A percentile compares a stretch with the other conserved stretches of the same genome.
phyloP scores from a whole-genome alignment of 1,284 basidiomycete species.

The Dichomitus squalens region DNA sequence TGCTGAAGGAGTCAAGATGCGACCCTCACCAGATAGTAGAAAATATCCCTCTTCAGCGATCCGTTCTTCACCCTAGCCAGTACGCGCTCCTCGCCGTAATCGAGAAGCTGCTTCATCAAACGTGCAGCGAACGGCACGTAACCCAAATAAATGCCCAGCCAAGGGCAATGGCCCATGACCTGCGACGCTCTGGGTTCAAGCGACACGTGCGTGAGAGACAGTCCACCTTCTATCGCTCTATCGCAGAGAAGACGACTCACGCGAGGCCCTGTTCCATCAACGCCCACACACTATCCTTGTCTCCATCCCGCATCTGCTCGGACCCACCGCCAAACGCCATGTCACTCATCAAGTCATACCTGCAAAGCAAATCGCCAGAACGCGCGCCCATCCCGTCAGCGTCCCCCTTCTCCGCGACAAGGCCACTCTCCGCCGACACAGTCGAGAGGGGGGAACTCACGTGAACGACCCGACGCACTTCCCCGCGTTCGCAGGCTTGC shows the following conservation, averaged over 20 bases:
- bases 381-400: neutral
- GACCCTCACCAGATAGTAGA: constrained; percentile 21
- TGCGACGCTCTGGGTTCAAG: neutral
- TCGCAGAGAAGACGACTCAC: constrained; percentile 6
- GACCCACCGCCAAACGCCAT: constrained; percentile 32
- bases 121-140: constrained; percentile 12
- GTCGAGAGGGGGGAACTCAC: constrained; percentile 24
- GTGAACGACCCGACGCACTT: constrained; percentile 39
- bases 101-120: constrained; percentile 7
- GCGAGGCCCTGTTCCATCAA: constrained; percentile 12
- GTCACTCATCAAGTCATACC: constrained; percentile 43
- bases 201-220: neutral
- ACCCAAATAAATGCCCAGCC: constrained; percentile 6
- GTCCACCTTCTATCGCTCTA: no score
- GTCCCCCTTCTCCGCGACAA: neutral
- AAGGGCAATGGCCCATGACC: neutral
- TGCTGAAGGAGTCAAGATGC: neutral
- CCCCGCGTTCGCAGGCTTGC: constrained; percentile 31
- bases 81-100: neutral
- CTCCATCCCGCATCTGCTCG: constrained; percentile 12
- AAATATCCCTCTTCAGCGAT: constrained; percentile 17
- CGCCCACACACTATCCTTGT: constrained; percentile 16
- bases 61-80: constrained; percentile 5
- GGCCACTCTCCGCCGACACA: neutral
- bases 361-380: constrained; percentile 7